phyloP scores from a whole-genome alignment of 495 filamentous ascomycete species.

The Annulohypoxylon nitens region DNA sequence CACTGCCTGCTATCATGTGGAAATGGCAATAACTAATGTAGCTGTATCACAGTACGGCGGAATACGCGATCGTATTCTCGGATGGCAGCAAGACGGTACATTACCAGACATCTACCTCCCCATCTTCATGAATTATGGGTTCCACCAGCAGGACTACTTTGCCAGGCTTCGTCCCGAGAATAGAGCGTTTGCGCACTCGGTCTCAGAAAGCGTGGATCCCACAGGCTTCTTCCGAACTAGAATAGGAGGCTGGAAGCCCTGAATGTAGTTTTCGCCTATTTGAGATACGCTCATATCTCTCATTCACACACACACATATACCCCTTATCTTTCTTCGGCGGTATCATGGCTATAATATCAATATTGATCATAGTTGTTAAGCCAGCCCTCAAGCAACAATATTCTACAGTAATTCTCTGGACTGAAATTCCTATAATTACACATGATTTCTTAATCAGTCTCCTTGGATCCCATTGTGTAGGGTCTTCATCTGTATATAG shows the following conservation, averaged over 20 bases:
- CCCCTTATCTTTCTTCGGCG: neutral
- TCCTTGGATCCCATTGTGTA: neutral
- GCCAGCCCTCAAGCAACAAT: too few species aligned
- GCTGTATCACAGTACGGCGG: conserved; percentile 41
- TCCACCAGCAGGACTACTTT: conserved; percentile 68
- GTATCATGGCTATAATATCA: neutral
- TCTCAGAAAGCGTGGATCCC: conserved; percentile 62
- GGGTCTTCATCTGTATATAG: neutral
- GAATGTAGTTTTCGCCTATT: neutral
- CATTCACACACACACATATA: neutral
- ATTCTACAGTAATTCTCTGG: too few species aligned
- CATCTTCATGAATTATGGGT: conserved; percentile 70
- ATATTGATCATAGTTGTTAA: neutral
- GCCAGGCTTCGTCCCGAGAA: conserved; percentile 60
- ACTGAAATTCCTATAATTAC: neutral
- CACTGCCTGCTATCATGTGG: too few species aligned
- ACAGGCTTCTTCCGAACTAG: conserved; percentile 66
- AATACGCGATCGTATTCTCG: conserved; percentile 46
- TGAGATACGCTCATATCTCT: neutral
- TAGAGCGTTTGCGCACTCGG: conserved; percentile 57
- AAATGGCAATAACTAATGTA: conserved; percentile 13
- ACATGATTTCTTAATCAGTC: neutral
- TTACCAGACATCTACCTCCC: conserved; percentile 66
- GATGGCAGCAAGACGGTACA: conserved; percentile 58
- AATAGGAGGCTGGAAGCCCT: conserved; percentile 62